These are phyloP conservation scores for Leersia perrieri DNA, from an alignment of 176 grass and related monocot genomes.

Conservation along the genomic window DNA sequence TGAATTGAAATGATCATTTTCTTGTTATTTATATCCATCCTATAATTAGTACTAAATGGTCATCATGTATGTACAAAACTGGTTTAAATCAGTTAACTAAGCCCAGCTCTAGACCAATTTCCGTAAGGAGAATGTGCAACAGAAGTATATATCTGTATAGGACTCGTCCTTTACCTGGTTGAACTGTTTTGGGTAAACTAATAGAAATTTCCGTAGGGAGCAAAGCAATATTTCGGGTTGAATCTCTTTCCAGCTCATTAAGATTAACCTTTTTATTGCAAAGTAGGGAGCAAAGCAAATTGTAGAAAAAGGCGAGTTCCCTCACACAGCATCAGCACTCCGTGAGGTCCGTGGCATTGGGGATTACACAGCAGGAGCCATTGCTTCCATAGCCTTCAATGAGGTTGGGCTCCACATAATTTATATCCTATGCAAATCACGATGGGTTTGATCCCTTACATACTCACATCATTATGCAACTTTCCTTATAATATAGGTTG, in stretches of 20 bases:
- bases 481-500: conserved; percentile 46
- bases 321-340: conserved; percentile 59
- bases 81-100: too few species aligned
- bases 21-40: not conserved
- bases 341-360: conserved; percentile 74
- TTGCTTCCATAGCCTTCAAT: conserved; percentile 94
- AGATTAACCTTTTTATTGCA: not conserved
- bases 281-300: conserved; percentile 86
- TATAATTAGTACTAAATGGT: not conserved
- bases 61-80: too few species aligned
- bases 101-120: too few species aligned
- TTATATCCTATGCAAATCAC: not conserved
- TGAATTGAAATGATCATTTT: not conserved
- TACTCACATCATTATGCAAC: conserved; percentile 17
- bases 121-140: too few species aligned
- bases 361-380: conserved; percentile 89
- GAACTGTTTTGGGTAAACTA: too few species aligned
- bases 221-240: not conserved
- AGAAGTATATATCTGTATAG: too few species aligned
- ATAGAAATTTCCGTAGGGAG: not conserved
- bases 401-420: conserved; percentile 46
- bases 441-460: not conserved
- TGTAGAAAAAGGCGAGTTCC: conserved; percentile 53
- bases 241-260: not conserved
- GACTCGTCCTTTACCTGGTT: too few species aligned